Conservation (phyloP, 768 basidiomycete species). For the Hemileccinum rubropunctum region DNA sequence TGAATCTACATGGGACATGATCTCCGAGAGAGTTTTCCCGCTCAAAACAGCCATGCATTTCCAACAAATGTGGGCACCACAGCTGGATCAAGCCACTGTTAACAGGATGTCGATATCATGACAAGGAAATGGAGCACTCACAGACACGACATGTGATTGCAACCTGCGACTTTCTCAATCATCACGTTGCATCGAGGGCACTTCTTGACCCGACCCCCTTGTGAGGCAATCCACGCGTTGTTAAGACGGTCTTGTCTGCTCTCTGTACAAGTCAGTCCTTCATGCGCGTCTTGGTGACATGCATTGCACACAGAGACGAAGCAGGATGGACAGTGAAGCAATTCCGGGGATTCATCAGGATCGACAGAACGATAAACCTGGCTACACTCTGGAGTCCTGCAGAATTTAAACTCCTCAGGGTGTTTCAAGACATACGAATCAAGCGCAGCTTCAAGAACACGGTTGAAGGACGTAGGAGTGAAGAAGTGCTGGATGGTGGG, state of each 20-base stretch:
- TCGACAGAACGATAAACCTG: background rate
- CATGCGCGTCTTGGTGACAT: conserved; percentile 57
- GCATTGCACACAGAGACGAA: conserved; percentile 56
- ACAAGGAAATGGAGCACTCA: background rate
- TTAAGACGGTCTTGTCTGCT: conserved; percentile 46
- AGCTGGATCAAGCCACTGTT: conserved; percentile 31
- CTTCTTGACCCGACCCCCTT: conserved; percentile 52
- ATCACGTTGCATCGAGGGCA: conserved; percentile 65
- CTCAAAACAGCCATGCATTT: conserved; percentile 38
- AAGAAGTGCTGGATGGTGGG: conserved; percentile 46
- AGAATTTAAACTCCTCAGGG: background rate
- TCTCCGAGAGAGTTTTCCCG: conserved; percentile 5
- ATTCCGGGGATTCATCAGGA: background rate
- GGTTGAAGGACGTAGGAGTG: conserved; percentile 45
- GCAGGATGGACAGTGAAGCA: conserved; percentile 38
- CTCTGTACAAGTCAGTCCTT: conserved; percentile 56
- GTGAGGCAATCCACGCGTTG: conserved; percentile 49
- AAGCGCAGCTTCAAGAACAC: conserved; percentile 55
- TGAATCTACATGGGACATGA: no score
- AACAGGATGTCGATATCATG: no score
- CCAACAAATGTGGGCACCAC: conserved; percentile 75
- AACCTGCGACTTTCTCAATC: conserved; percentile 67
- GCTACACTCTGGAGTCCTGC: background rate
- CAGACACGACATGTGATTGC: conserved; percentile 72
- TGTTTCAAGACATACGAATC: background rate